Evolutionary conservation across 352 stramenopile genomes (phyloP).

Genomic region (Achlya hypogyna): DNA sequence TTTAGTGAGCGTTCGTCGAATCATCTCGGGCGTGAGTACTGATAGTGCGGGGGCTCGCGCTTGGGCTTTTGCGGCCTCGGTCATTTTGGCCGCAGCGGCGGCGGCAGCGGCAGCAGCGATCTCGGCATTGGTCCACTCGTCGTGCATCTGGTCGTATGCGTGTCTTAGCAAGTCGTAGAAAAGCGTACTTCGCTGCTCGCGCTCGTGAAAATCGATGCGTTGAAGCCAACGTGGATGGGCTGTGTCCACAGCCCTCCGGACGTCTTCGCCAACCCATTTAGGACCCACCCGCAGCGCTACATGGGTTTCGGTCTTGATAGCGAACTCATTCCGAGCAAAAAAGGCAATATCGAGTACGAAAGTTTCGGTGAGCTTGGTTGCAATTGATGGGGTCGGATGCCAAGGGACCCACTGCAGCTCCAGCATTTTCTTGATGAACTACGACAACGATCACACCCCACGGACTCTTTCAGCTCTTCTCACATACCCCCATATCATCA

Average conservation of each 20-base stretch:
- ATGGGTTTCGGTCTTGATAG: background rate
- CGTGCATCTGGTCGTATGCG: conserved; percentile 2
- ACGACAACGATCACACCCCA: background rate
- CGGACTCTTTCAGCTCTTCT: background rate
- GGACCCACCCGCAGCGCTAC: background rate
- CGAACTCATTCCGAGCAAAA: conserved; percentile 6
- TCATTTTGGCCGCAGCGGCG: background rate
- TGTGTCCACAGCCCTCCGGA: background rate
- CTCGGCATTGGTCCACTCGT: background rate
- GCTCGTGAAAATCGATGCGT: conserved; percentile 15
- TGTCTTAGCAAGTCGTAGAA: conserved; percentile 11
- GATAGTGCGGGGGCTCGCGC: background rate
- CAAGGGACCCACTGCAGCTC: conserved; percentile 17
- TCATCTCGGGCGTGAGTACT: conserved; percentile 12
- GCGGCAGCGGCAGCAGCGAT: background rate
- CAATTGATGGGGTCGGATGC: background rate
- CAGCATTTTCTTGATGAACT: conserved; percentile 14
- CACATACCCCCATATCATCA: background rate
- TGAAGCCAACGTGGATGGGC: background rate
- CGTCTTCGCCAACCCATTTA: conserved; percentile 16
- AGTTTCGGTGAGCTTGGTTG: conserved; percentile 11
- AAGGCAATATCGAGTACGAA: conserved; percentile 10
- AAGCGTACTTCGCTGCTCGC: conserved; percentile 14
- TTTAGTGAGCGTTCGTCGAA: conserved; percentile 3
- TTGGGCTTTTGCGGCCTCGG: background rate